Base-by-base conservation (phyloP, 2,329 filamentous ascomycete genomes). In the Pezicula rhizophila region DNA sequence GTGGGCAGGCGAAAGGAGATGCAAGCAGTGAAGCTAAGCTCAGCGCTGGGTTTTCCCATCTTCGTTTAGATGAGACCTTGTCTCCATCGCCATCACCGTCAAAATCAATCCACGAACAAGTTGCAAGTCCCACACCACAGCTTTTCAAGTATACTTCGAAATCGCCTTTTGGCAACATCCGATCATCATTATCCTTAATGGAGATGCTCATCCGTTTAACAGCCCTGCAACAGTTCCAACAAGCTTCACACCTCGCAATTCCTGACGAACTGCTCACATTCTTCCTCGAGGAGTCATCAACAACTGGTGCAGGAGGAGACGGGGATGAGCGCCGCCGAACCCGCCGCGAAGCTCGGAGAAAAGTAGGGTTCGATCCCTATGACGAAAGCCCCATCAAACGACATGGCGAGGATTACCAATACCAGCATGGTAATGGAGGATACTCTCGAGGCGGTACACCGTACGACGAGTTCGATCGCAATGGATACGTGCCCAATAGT, bases 261-360 rank as follows among this genome's bases (percentile, higher is more conserved):
- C 80, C 79, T 15, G 85, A 89, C 63, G 84, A 89, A 60, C 73
- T 87, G 1, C 74, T 89, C 8, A 87, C 83, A 59, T 87, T 89
- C 70, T 89, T 89, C 71, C 74, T 89, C 8, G 77, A 80, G 53
- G 83, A 87, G 58, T 79, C 77, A 10, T 79, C 79, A 28, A 82
- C 80, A 2, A 85, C 82, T 1, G 84, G 83, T 25, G 79, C 81
- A 1, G 82, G 82, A 3, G 74, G 75, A 4, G 79, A 86, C 56
- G 72, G 78, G 5, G 74, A 82, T 28, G 71, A 81, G 47, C 77
- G 84, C 6, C 78, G 79, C 46, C 73, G 75, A 0, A 71, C 82
- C 1, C 73, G 84, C 12, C 68, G 74, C 4, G 80, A 85, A 53
- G 84, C 84, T 4, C 66, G 79, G 18, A 68, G 74, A 43, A 71